Evolutionary conservation across 768 basidiomycete species (phyloP).

Genomic region (Russula brevipes): DNA sequence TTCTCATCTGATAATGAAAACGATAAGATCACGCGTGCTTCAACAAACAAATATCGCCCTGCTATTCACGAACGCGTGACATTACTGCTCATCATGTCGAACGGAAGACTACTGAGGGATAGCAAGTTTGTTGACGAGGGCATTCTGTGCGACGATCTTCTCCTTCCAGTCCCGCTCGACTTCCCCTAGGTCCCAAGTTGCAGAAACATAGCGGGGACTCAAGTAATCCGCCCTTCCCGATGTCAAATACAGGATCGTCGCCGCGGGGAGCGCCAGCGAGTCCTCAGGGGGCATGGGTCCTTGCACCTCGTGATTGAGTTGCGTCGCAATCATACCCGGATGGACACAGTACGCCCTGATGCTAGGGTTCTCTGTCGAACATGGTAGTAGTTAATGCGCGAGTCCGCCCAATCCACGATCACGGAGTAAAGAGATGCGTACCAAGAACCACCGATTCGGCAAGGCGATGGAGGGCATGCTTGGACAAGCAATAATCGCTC

Average conservation of each 20-base stretch:
- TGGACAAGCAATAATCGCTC: neutral
- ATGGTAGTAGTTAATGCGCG: neutral
- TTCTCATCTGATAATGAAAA: too few relatives aligned
- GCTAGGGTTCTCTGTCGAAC: neutral
- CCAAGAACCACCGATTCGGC: neutral
- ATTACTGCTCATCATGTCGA: too few relatives aligned
- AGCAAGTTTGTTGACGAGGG: slow-evolving; percentile 7
- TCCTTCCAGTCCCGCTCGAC: slow-evolving; percentile 17
- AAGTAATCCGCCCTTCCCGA: slow-evolving; percentile 9
- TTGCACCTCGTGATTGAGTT: neutral
- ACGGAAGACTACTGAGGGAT: slow-evolving; percentile 2
- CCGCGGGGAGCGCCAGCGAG: neutral
- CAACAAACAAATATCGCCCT: too few relatives aligned
- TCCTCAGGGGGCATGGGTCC: neutral
- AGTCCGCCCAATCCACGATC: too few relatives aligned
- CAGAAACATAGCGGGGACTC: slow-evolving; percentile 8
- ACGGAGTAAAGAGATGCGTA: neutral
- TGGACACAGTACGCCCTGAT: neutral
- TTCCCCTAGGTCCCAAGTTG: slow-evolving; percentile 17
- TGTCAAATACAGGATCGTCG: neutral
- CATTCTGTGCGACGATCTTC: slow-evolving; percentile 1
- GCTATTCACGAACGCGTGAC: too few relatives aligned
- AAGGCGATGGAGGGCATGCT: neutral
- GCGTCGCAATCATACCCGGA: neutral
- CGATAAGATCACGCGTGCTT: too few relatives aligned